Conservation (phyloP, 139 green algal genomes). For the Auxenochlorella pyrenoidosa region DNA sequence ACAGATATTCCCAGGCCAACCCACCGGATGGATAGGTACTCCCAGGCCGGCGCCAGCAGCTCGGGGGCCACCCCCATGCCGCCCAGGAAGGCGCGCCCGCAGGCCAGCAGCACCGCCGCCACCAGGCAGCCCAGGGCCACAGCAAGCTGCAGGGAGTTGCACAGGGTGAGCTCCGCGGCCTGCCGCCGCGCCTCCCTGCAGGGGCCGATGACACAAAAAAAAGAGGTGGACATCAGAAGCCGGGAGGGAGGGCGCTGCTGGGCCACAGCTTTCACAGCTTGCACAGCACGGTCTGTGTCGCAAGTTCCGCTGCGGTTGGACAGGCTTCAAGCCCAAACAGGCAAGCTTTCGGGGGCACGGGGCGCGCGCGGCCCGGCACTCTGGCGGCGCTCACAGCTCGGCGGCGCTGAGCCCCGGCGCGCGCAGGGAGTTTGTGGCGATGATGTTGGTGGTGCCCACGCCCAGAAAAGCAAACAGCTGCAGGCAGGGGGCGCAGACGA, state of each 20-base stretch:
- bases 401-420: constrained; percentile 12
- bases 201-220: neutral
- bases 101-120: constrained; percentile 30
- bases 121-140: constrained; percentile 37
- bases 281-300: no score
- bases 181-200: constrained; percentile 21
- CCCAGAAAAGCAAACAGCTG: constrained; percentile 75
- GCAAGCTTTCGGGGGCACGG: no score
- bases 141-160: constrained; percentile 52
- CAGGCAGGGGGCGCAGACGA: neutral
- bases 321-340: no score
- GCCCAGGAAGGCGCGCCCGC: constrained; percentile 46
- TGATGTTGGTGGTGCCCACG: constrained; percentile 62
- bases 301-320: neutral
- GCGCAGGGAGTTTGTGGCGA: constrained; percentile 57
- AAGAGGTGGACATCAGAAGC: neutral
- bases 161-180: constrained; percentile 31
- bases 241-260: no score
- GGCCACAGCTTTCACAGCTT: no score
- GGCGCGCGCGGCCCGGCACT: no score
- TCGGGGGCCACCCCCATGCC: constrained; percentile 56
- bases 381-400: neutral
- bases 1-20: neutral
- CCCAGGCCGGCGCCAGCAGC: constrained; percentile 47
- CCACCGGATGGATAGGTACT: constrained; percentile 49